Evolutionary conservation across 2,329 filamentous ascomycete genomes (phyloP).

Genomic region (Orbilia ellipsospora): DNA sequence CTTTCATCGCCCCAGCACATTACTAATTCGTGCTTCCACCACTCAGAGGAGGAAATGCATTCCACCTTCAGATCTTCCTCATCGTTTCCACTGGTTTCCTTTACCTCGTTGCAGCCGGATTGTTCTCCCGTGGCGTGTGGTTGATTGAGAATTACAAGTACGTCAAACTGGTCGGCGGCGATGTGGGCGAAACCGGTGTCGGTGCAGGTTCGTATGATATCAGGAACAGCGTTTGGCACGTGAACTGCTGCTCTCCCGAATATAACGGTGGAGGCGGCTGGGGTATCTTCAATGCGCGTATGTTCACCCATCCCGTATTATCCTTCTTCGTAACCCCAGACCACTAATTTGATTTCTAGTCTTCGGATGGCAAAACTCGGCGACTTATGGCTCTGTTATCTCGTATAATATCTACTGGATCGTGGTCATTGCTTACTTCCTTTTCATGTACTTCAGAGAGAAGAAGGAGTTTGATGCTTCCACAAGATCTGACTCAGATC

Average conservation of each 20-base stretch:
- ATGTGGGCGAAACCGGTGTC: constrained; percentile 70
- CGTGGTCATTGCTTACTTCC: constrained; percentile 73
- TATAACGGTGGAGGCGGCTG: constrained; percentile 80
- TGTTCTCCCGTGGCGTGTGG: constrained; percentile 83
- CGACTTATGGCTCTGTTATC: constrained; percentile 86
- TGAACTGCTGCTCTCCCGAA: constrained; percentile 83
- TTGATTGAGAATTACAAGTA: constrained; percentile 76
- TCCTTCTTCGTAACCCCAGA: too few species aligned
- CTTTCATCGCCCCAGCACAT: constrained; percentile 31
- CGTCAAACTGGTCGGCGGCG: constrained; percentile 73
- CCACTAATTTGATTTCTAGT: constrained; percentile 62
- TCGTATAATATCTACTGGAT: constrained; percentile 92
- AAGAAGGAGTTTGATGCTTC: constrained; percentile 61
- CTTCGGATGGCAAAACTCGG: constrained; percentile 87
- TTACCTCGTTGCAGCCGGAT: constrained; percentile 83
- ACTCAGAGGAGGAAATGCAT: constrained; percentile 69
- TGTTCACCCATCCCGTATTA: constrained; percentile 15
- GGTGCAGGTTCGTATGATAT: constrained; percentile 85
- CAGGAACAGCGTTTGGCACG: constrained; percentile 80
- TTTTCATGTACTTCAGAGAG: constrained; percentile 75
- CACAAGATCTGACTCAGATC: constrained; percentile 32
- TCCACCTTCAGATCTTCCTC: constrained; percentile 79
- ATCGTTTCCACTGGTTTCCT: constrained; percentile 83
- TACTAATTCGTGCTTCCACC: constrained; percentile 4
- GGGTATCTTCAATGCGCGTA: constrained; percentile 82